Conservation (phyloP, 495 filamentous ascomycete species). For the Penicillium soppii region DNA sequence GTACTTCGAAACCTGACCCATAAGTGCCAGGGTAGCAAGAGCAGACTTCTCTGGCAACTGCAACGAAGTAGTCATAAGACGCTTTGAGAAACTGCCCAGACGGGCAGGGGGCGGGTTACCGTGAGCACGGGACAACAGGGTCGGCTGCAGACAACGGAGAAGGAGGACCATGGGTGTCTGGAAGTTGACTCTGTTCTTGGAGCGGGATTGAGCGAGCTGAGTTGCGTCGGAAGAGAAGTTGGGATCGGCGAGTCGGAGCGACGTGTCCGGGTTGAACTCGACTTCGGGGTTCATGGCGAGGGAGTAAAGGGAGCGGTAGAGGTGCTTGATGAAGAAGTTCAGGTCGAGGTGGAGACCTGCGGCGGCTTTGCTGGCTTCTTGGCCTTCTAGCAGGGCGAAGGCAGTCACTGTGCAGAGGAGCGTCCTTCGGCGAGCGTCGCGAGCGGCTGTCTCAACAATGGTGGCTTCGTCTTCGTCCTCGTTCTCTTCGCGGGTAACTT, state of each 20-base stretch:
- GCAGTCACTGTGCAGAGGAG: slow-evolving; percentile 96
- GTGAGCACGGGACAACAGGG: slow-evolving; percentile 54
- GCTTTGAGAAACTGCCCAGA: slow-evolving; percentile 91
- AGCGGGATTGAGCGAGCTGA: slow-evolving; percentile 20
- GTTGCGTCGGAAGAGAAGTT: slow-evolving; percentile 36
- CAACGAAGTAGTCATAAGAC: slow-evolving; percentile 74
- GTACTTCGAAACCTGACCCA: slow-evolving; percentile 70
- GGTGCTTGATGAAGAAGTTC: slow-evolving; percentile 89
- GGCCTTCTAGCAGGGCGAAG: slow-evolving; percentile 87
- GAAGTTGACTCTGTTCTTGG: slow-evolving; percentile 76
- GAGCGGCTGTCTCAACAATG: slow-evolving; percentile 23
- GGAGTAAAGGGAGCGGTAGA: slow-evolving; percentile 78
- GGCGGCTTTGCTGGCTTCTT: slow-evolving; percentile 69
- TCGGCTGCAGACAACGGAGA: slow-evolving; percentile 75
- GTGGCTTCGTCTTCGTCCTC: slow-evolving; percentile 41
- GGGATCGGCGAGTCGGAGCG: slow-evolving; percentile 77
- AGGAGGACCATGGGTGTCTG: slow-evolving; percentile 90
- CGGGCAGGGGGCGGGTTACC: slow-evolving; percentile 69
- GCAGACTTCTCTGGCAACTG: slow-evolving; percentile 88
- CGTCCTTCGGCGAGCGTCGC: slow-evolving; percentile 76
- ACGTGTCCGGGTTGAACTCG: slow-evolving; percentile 73
- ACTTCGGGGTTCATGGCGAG: slow-evolving; percentile 80
- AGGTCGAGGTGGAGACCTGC: slow-evolving; percentile 77
- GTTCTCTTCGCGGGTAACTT: slow-evolving; percentile 32
- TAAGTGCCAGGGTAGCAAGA: slow-evolving; percentile 69